Evolutionary conservation across 441 rosid genomes (phyloP), one percentile per base, ranked within the genome.

Genomic region (Aquilaria agallochum): DNA sequence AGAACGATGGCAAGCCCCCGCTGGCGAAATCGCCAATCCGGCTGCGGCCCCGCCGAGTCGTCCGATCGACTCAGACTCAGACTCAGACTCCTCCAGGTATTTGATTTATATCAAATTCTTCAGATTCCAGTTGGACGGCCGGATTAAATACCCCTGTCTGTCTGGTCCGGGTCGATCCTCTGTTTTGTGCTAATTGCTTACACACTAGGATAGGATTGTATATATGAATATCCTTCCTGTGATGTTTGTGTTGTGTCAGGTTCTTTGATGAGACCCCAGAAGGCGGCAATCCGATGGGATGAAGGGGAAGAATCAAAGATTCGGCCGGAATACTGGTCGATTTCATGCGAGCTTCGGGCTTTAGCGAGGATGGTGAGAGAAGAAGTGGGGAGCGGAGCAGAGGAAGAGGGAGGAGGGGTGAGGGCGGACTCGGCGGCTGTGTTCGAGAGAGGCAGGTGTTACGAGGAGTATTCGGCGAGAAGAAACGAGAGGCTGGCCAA

Each of bases 371-470:
- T 73, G 87, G 89, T 86, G 49, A 50, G 50, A 14, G 63, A 68
- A 2, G 95, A 81, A 55, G 27, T 81, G 27, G 75, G 79, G 10
- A 76, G 70, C 1, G 76, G 50, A n/a, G 74, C 65, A 40, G 30
- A 66, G 42, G 69, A 52, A 1, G 32, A 31, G 5, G 45, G 46
- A 2, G 69, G 64, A 11, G 64, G 58, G 49, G 1, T 51, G 36
- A 67, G 70, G 10, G 58, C 62, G 0, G 66, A 74, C 11, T 69
- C 84, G 2, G 74, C 65, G 72, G 72, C 85, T 9, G 36, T 82
- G 7, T 84, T 84, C 59, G 88, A 87, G 76, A 84, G 97, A 62
- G 99, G 99, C 46, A 85, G 87, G 72, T 82, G 91, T 40, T 95
- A 91, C 48, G 96, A 91, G 0, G 82, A 76, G 74, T 95, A 95